These are phyloP conservation scores for Colletotrichum sp. DNA, from an alignment of 2,329 filamentous ascomycete species.

Conservation along the genomic window DNA sequence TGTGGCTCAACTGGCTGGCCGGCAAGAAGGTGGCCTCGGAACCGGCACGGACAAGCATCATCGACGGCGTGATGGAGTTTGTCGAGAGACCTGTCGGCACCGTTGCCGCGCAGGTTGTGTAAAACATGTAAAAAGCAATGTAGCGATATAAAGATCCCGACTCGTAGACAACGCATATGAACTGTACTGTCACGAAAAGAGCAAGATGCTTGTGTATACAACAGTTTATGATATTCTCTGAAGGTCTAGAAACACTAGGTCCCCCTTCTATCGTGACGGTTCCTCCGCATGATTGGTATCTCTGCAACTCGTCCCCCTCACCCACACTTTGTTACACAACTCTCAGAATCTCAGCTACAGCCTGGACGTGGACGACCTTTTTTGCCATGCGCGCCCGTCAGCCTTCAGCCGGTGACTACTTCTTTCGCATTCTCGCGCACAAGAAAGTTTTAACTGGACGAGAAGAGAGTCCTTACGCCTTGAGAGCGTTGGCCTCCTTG, in stretches of 20 bases:
- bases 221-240: neutral
- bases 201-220: slow-evolving; percentile 3
- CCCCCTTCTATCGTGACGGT: neutral
- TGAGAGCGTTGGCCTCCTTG: slow-evolving; percentile 45
- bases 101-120: slow-evolving; percentile 77
- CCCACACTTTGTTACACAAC: neutral
- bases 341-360: neutral
- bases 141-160: slow-evolving; percentile 14
- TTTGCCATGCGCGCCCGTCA: neutral
- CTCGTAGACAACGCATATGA: slow-evolving; percentile 11
- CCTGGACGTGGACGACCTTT: slow-evolving; percentile 1
- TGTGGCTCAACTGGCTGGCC: slow-evolving; percentile 91
- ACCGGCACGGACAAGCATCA: slow-evolving; percentile 78
- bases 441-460: neutral
- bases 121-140: slow-evolving; percentile 22
- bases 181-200: neutral
- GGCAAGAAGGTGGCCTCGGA: slow-evolving; percentile 89
- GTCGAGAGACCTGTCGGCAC: slow-evolving; percentile 88
- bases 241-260: neutral
- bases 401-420: neutral
- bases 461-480: slow-evolving; percentile 37
- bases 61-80: slow-evolving; percentile 87
- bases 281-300: neutral
- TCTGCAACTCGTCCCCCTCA: neutral
- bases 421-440: neutral